Base-by-base conservation (phyloP, 1,284 basidiomycete genomes). In the Exobasidium cylindrosporum region DNA sequence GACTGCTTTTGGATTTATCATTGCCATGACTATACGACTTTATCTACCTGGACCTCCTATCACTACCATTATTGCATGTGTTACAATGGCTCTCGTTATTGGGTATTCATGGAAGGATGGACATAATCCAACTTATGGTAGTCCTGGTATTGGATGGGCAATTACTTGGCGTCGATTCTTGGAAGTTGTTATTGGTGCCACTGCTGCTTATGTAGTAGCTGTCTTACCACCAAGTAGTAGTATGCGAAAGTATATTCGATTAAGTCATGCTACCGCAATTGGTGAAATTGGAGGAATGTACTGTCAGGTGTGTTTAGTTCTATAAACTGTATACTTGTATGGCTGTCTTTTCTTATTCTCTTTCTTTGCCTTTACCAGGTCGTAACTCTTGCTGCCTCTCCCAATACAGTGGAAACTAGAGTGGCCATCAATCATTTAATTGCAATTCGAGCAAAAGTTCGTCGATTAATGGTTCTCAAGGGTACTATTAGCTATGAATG, bases 21-120 rank as follows among this genome's bases (percentile, higher is more conserved):
- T 74, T 4, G 86, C 85, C 14, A 74, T 80, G 82, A 72, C 81
- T 61, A 80, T 84, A 35, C 83, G 89, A 26, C 78, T 91, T 24
- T 88, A 92, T 79, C 89, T 85, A 83, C 88, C 90, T 0, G 86
- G 86, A 10, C 85, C 87, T 1, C 86, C 87, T 0, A 86, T 91
- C 82, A 87, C 84, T 45, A 86, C 87, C 59, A 83, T 91, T 56
- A 87, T 94, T 55, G 86, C 88, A 64, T 86, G 87, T 61, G 86
- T 92, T 1, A 91, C 90, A 0, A 80, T 84, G 14, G 84, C 83
- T 31, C 53, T 76, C 7, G 65, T 79, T 43, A 68, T 78, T 44
- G 66, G 76, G 35, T 67, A 77, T 65, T 61, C 63, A 29, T 73
- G 69, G 65, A 73, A 72, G 56, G 73, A 75, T 47, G 60, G 69